Evolutionary conservation across 2,329 filamentous ascomycete species (phyloP), one percentile per base, ranked within the genome.

Genomic region (Aspergillus tanneri): DNA sequence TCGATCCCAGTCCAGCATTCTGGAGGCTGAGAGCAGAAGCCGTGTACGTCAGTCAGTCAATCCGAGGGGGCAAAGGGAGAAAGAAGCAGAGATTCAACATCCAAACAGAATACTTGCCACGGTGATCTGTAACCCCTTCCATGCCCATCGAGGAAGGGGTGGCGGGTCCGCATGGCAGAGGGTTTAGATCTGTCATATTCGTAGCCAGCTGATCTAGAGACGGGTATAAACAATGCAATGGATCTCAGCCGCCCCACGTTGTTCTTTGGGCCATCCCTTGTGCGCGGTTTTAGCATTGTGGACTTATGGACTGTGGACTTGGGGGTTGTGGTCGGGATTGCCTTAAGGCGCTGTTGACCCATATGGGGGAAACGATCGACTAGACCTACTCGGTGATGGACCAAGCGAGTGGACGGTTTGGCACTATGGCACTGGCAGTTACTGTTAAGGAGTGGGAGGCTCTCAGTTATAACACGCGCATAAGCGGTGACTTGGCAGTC

Each of bases 121-220:
- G 23, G 22, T 47, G 45, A 41, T 43, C 37, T 37, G 43, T 45
- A 35, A 34, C 30, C 19, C 6, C 8, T 21, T n/a, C 14, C 14
- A 12, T 16, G 23, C 36, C 9, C 21, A 14, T 11, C 19, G 23
- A 37, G 43, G 44, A 24, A 14, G 32, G 30, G 42, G 46, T 12
- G 34, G 43, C 38, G 44, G 50, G 46, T 43, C n/a, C 43, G 38
- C 16, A 50, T 50, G 43, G 37, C 30, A 41, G 27, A 23, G n/a
- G 44, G 51, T 62, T 63, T 49, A 46, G 63, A 64, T 61, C 62
- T 66, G 61, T 66, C 63, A 64, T 62, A 63, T 64, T 62, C 43
- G 10, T 19, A 36, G 40, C 44, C 52, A 43, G 43, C 40, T 37
- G 52, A 55, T 53, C 46, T 42, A 47, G n/a, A 39, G 42, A 47